Evolutionary conservation across 2,329 filamentous ascomycete species (phyloP).

Genomic region (Trichoderma hamatum): DNA sequence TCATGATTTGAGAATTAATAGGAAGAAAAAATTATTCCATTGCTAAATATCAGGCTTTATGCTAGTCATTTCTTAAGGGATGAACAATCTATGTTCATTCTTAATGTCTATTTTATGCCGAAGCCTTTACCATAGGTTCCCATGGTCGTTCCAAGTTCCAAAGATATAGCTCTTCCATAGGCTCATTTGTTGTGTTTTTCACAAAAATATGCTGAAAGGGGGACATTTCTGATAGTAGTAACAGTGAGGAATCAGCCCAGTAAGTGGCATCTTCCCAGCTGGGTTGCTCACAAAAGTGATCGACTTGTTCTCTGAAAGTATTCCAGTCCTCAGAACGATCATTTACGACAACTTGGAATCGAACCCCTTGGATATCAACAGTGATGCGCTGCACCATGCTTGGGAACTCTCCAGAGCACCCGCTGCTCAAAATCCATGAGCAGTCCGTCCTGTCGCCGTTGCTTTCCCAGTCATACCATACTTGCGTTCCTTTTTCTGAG

Average conservation of each 20-base stretch:
- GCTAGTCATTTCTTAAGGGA: not conserved
- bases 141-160: constrained; percentile 48
- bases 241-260: constrained; percentile 36
- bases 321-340: constrained; percentile 41
- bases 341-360: constrained; percentile 46
- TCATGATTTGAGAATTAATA: constrained; percentile 13
- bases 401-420: constrained; percentile 41
- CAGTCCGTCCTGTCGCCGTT: constrained; percentile 43
- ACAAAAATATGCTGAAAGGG: constrained; percentile 44
- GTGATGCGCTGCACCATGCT: constrained; percentile 40
- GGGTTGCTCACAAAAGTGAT: constrained; percentile 39
- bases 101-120: constrained; percentile 33
- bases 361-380: constrained; percentile 45
- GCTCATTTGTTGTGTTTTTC: constrained; percentile 40
- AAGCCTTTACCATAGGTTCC: constrained; percentile 49
- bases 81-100: not conserved
- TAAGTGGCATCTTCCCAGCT: constrained; percentile 35
- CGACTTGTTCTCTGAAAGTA: constrained; percentile 40
- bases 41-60: not conserved
- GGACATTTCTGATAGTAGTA: constrained; percentile 26
- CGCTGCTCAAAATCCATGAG: constrained; percentile 43
- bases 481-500: constrained; percentile 44
- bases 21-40: constrained; percentile 10
- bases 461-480: constrained; percentile 48
- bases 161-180: constrained; percentile 43